Conservation (phyloP, 176 grass and related monocot genomes). For the Phoenix dactylifera region DNA sequence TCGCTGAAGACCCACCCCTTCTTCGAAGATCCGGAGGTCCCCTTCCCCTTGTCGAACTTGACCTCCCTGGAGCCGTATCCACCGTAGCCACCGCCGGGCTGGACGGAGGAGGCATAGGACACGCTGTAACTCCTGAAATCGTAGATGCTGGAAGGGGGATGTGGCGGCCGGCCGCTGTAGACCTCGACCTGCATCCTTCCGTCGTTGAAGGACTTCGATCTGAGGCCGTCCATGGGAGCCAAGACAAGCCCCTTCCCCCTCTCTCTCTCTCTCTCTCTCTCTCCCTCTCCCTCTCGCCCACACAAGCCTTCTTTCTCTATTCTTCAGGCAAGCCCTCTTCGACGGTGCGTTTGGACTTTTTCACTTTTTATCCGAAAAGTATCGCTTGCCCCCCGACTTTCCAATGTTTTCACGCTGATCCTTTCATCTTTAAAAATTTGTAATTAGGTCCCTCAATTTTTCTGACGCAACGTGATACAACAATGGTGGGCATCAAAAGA, state of each 20-base stretch:
- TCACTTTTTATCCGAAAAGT: no score
- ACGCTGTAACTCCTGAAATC: constrained; percentile 17
- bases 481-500: no score
- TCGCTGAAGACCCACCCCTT: constrained; percentile 41
- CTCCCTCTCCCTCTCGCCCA: no score
- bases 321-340: no score
- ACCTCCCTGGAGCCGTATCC: neutral
- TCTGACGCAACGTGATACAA: no score
- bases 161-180: constrained; percentile 32
- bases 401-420: no score
- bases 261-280: constrained; percentile 33
- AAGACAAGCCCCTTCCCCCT: constrained; percentile 30
- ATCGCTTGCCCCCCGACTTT: no score
- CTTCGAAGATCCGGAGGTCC: constrained; percentile 22
- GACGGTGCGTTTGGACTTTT: no score
- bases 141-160: neutral
- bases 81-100: constrained; percentile 16
- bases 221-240: constrained; percentile 32
- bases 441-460: no score
- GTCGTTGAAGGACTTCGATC: constrained; percentile 57
- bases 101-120: constrained; percentile 30
- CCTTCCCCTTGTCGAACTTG: constrained; percentile 1
- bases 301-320: no score
- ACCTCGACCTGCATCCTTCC: constrained; percentile 54
- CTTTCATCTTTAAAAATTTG: no score